Percentiles rank a stretch among this genome's conserved stretches.
phyloP scores from a whole-genome alignment of 192 early-diverging fungal species.

The Phlyctochytrium planicorne region DNA sequence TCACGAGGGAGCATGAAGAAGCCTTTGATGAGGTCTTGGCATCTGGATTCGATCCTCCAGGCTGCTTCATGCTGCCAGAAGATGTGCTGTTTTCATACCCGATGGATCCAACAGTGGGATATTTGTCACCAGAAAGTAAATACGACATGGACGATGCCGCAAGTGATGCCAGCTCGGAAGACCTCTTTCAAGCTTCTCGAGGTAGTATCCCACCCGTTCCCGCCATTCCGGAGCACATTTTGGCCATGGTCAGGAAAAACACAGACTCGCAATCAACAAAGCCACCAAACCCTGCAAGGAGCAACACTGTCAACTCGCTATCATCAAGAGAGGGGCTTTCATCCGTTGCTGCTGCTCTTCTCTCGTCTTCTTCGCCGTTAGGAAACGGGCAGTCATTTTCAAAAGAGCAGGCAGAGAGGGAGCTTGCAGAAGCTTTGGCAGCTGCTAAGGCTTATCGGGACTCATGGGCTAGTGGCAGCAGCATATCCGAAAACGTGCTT shows the following conservation, averaged over 20 bases:
- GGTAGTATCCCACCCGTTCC: neutral
- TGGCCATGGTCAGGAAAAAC: neutral
- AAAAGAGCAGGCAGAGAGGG: neutral
- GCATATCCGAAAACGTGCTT: too few species aligned
- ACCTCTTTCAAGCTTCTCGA: too few species aligned
- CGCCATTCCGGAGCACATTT: neutral
- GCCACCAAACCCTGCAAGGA: too few species aligned
- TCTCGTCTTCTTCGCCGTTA: neutral
- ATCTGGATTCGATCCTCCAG: constrained; percentile 5
- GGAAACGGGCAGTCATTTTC: neutral
- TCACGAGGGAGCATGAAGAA: neutral
- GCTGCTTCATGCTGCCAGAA: neutral
- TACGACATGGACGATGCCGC: too few species aligned
- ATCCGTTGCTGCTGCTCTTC: neutral
- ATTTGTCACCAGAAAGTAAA: too few species aligned
- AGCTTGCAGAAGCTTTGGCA: constrained; percentile 1
- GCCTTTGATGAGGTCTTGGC: constrained; percentile 6
- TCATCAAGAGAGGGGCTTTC: neutral
- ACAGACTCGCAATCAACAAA: too few species aligned
- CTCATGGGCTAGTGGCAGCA: too few species aligned
- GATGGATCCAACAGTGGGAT: too few species aligned
- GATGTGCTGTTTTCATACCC: neutral
- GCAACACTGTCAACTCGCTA: too few species aligned
- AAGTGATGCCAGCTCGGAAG: too few species aligned
- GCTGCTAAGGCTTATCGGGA: constrained; percentile 1